These are phyloP conservation scores for Carex kokanica DNA, from an alignment of 176 grass and related monocot species.

Conservation along the genomic window DNA sequence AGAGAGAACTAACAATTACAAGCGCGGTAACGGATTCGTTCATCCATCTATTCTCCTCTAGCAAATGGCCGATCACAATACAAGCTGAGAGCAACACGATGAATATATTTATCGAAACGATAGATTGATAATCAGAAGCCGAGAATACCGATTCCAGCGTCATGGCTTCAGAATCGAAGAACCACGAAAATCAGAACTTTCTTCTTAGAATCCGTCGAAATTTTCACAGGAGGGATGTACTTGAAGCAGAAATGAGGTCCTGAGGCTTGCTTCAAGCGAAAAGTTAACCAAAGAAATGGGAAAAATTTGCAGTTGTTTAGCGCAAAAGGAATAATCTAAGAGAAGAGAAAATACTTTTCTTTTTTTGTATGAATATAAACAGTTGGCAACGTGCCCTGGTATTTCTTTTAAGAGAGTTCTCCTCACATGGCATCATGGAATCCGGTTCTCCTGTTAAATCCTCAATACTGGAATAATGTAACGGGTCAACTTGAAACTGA, in stretches of 20 bases:
- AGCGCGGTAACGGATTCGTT: slow-evolving; percentile 81
- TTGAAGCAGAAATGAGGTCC: not conserved
- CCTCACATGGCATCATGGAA: not conserved
- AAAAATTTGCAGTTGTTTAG: not conserved
- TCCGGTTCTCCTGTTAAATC: not conserved
- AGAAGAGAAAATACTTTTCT: not conserved
- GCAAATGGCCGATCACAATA: slow-evolving; percentile 68
- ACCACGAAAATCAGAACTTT: not conserved
- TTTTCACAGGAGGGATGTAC: not conserved
- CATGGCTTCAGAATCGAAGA: not conserved
- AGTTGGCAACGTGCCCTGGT: not conserved
- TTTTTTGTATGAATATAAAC: not conserved
- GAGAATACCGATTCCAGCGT: slow-evolving; percentile 26
- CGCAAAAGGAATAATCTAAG: slow-evolving; percentile 4
- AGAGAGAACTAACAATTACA: slow-evolving; percentile 47
- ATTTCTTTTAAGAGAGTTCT: not conserved
- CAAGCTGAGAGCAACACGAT: slow-evolving; percentile 67
- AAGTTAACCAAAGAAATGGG: not conserved
- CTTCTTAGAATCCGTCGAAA: not conserved
- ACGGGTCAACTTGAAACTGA: not conserved
- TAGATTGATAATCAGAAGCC: slow-evolving; percentile 51
- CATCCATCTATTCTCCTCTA: slow-evolving; percentile 85
- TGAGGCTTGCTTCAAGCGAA: not conserved
- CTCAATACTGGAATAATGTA: not conserved
- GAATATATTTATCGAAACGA: slow-evolving; percentile 63